Evolutionary conservation across 1,284 basidiomycete species (phyloP).

Genomic region (Melanopsichium pennsylvanicum): DNA sequence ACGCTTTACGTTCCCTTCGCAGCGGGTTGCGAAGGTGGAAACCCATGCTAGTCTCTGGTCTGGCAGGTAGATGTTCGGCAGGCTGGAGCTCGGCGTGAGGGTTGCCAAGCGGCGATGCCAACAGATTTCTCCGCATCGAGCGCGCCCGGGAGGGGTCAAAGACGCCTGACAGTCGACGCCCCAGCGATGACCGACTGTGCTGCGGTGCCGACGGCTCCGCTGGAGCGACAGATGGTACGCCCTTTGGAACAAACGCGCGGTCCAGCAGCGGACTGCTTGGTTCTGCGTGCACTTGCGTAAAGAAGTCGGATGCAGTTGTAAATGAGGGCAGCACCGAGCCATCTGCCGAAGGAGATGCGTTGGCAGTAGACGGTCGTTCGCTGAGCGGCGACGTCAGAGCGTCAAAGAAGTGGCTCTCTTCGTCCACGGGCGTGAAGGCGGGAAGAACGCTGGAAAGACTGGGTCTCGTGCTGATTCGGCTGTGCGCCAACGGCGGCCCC

Average conservation of each 20-base stretch:
- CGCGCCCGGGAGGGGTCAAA: conserved; percentile 12
- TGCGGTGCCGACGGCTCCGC: not conserved
- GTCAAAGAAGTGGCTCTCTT: conserved; percentile 28
- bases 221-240: not conserved
- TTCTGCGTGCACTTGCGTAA: not conserved
- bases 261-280: conserved; percentile 1
- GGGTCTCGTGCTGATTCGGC: conserved; percentile 3
- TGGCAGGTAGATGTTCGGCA: conserved; percentile 5
- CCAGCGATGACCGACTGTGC: conserved; percentile 8
- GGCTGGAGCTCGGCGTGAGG: not conserved
- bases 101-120: conserved; percentile 12
- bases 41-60: conserved; percentile 31
- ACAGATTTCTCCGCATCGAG: not conserved
- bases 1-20: conserved; percentile 21
- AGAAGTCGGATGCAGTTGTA: conserved; percentile 23
- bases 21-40: conserved; percentile 31
- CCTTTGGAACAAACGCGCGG: conserved; percentile 6
- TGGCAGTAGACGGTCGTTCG: conserved; percentile 7
- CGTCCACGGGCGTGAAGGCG: conserved; percentile 16
- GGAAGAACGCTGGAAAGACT: conserved; percentile 14
- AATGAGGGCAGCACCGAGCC: conserved; percentile 17
- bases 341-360: conserved; percentile 3
- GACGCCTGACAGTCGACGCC: conserved; percentile 23
- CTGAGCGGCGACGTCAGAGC: conserved; percentile 19
- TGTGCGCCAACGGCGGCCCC: not conserved